Evolutionary conservation across 176 grass and related monocot genomes (phyloP), one percentile per base, ranked within the genome.

Genomic region (Musa itinerans): DNA sequence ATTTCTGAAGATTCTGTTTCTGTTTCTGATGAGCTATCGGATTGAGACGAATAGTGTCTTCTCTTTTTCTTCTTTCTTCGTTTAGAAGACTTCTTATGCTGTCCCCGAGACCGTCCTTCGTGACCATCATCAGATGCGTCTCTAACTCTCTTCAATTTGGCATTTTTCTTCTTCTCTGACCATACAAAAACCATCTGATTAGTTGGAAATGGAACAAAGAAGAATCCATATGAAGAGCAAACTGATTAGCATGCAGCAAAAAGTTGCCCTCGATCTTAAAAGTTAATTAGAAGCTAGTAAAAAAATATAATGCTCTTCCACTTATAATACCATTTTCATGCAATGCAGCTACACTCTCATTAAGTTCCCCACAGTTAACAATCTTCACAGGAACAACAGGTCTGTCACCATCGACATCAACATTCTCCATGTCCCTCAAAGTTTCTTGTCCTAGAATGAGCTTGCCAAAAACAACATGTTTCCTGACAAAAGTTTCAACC

Each of bases 381-480:
- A 99, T 87, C 79, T 69, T 99, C 79, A 99, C 76, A 17, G 91
- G 86, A 80, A 86, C 86, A 63, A 89, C 70, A 69, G 96, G 96
- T 54, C 34, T 74, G 11, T 79, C 80, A 62, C 27, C 25, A 74
- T 88, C 74, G 65, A 99, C 90, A 77, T 94, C 86, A 87, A 89
- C 76, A 81, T 75, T 81, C 81, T 99, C 96, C 66, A 99, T 94
- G 58, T 83, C 94, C 76, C 83, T 99, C 67, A 99, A 43, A 56
- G 88, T 83, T 61, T 94, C 83, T 70, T 84, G 83, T 83, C 96
- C 96, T 65, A 84, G 72, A 84, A 92, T 84, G 74, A 99, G 86
- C 85, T 89, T 99, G 69, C 96, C 96, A 88, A 99, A 99, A 83
- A 99, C 91, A 70, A 86, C 92, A 84, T 84, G 87, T 27, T 94